Evolutionary conservation across 495 filamentous ascomycete species (phyloP).

Genomic region (Xanthoparmelia taractica): DNA sequence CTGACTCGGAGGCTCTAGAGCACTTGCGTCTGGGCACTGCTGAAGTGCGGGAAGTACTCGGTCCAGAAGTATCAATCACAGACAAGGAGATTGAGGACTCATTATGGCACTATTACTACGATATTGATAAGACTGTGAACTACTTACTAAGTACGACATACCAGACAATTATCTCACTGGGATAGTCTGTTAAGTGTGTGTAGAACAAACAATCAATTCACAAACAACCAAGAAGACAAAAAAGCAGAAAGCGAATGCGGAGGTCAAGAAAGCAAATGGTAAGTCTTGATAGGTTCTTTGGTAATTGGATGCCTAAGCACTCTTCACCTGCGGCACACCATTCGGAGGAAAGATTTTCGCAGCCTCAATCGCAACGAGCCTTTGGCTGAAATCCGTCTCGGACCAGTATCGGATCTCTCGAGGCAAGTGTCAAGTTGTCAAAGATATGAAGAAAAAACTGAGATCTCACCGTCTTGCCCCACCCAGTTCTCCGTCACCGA

Average conservation of each 20-base stretch:
- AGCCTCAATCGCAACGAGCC: background rate
- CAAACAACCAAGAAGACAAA: constrained; percentile 33
- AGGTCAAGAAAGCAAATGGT: constrained; percentile 43
- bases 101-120: constrained; percentile 93
- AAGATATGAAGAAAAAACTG: background rate
- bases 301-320: background rate
- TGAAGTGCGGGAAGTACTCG: constrained; percentile 49
- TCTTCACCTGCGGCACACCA: background rate
- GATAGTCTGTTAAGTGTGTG: background rate
- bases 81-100: constrained; percentile 76
- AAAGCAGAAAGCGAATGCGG: constrained; percentile 20
- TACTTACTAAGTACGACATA: constrained; percentile 58
- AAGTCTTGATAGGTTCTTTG: constrained; percentile 30
- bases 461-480: background rate
- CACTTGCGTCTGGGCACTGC: constrained; percentile 50
- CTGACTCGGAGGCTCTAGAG: constrained; percentile 29
- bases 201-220: constrained; percentile 27
- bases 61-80: constrained; percentile 44
- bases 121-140: constrained; percentile 72
- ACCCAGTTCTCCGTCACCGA: constrained; percentile 34
- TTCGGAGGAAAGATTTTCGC: background rate
- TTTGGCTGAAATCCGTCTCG: constrained; percentile 14
- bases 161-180: background rate
- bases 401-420: background rate
- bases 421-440: background rate